A percentile compares a stretch with the other conserved stretches of the same genome.
Conservation (phyloP, 768 basidiomycete species). For the Leucogyrophana mollusca region DNA sequence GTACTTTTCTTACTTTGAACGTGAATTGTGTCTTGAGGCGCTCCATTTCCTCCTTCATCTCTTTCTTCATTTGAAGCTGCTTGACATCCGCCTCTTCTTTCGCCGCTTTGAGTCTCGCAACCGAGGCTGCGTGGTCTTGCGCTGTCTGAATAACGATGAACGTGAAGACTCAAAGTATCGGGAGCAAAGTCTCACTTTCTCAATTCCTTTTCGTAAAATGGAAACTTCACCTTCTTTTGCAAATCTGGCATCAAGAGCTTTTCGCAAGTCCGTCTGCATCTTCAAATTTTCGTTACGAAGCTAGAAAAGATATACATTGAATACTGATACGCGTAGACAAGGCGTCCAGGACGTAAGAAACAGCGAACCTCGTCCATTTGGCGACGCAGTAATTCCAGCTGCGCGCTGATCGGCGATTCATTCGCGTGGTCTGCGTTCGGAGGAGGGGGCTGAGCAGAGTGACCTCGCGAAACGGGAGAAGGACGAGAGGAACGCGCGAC, state of each 20-base stretch:
- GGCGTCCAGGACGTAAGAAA: not conserved
- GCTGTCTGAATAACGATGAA: conserved; percentile 39
- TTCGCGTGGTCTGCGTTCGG: conserved; percentile 10
- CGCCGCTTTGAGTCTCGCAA: conserved; percentile 54
- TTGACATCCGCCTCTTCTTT: conserved; percentile 62
- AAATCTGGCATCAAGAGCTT: conserved; percentile 49
- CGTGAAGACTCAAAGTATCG: not conserved
- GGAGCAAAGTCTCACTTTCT: conserved; percentile 51
- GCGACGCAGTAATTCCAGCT: conserved; percentile 21
- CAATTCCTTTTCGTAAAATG: conserved; percentile 62
- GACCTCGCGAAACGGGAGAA: not conserved
- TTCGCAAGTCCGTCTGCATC: conserved; percentile 44
- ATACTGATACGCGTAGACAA: conserved; percentile 11
- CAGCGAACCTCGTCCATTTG: conserved; percentile 49
- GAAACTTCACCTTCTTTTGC: conserved; percentile 71
- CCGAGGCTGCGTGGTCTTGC: conserved; percentile 56
- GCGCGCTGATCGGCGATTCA: conserved; percentile 10
- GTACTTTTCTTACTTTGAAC: conserved; percentile 54
- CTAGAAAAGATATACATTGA: conserved; percentile 31
- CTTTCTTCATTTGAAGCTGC: conserved; percentile 54
- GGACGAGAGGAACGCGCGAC: not conserved
- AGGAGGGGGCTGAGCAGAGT: conserved; percentile 1
- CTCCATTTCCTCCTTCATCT: conserved; percentile 68
- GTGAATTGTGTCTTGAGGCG: conserved; percentile 64
- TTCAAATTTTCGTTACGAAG: conserved; percentile 47